Base-by-base conservation (phyloP, 1,139 yeast species). In the Lizanozyma gosingica region DNA sequence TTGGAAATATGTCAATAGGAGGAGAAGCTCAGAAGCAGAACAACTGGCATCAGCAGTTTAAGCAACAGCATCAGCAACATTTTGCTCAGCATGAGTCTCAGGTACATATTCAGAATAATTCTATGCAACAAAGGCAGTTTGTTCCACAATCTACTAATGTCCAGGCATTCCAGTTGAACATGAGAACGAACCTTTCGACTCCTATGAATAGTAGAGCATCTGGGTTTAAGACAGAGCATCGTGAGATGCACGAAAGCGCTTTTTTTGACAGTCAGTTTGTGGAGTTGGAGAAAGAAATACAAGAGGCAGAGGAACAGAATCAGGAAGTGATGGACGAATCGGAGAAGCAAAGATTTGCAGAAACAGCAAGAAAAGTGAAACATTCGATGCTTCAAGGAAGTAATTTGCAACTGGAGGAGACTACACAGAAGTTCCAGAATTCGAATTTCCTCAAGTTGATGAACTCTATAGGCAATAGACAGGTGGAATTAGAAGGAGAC, bases 401-500 rank as follows among this genome's bases (percentile, higher is more conserved):
- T 45, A 15, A 11, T 22, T 22, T 22, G 29, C 29, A 22, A 22
- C 29, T 22, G 29, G 29, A 22, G 29, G 63, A 56, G 22, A 62
- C 62, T 45, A 52, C 50, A 14, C 49, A 52, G 15, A 70, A 69
- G 51, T 59, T 70, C 43, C 59, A 64, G 45, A 59, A 63, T 44
- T 63, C 70, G 2, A 56, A 61, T 37, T 70, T 70, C 44, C 54
- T 70, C 40, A 66, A 68, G 49, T 54, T 70, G 40, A 70, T 70
- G 75, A 51, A 52, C 33, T 59, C 63, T 14, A 67, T 70, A 14
- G 62, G 68, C 4, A 58, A 57, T 36, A 49, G 70, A 38, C 45
- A 57, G 38, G 71, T 69, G 18, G 74, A 67, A 48, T 49, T 70
- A 4, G 64, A 64, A 16, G 73, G 73, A 4, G 67, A 65, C 43